These are phyloP conservation scores for Stachybotrys chartarum DNA, from an alignment of 2,329 filamentous ascomycete genomes.

Conservation along the genomic window DNA sequence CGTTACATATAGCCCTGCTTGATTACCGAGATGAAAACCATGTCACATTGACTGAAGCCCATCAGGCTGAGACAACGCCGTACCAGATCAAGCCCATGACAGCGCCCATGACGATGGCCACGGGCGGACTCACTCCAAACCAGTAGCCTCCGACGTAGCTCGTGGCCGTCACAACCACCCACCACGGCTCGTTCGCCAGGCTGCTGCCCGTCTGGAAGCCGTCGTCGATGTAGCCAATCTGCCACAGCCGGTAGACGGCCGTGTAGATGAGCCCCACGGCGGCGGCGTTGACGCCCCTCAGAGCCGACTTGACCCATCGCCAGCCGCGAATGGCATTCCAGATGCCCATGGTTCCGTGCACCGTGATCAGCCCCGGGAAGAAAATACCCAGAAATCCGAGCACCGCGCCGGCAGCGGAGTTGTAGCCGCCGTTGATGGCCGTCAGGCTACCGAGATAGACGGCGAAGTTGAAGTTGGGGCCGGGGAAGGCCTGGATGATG, in stretches of 20 bases:
- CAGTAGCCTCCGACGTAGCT: conserved; percentile 24
- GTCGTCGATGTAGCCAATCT: conserved; percentile 50
- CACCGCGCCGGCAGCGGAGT: conserved; percentile 33
- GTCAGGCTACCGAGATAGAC: conserved; percentile 47
- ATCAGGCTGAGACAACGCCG: conserved; percentile 13
- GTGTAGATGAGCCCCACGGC: conserved; percentile 55
- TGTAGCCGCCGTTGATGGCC: conserved; percentile 25
- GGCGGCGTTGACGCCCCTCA: conserved; percentile 49
- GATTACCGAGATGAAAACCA: no score
- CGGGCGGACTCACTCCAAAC: conserved; percentile 21
- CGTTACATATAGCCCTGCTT: no score
- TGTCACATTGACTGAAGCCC: no score
- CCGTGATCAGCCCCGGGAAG: conserved; percentile 35
- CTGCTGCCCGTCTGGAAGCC: conserved; percentile 37
- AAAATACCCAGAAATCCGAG: conserved; percentile 45
- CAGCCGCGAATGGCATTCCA: conserved; percentile 40
- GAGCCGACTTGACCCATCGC: conserved; percentile 34
- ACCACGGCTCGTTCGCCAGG: conserved; percentile 51
- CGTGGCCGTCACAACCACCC: conserved; percentile 47
- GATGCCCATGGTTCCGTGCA: conserved; percentile 40
- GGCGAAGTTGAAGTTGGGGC: conserved; percentile 38
- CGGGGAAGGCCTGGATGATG: conserved; percentile 62
- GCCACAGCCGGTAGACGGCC: conserved; percentile 53
- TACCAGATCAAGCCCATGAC: conserved; percentile 25
- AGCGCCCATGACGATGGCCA: conserved; percentile 24